phyloP scores from a whole-genome alignment of 345 rosid genomes.

The Populus tremula region DNA sequence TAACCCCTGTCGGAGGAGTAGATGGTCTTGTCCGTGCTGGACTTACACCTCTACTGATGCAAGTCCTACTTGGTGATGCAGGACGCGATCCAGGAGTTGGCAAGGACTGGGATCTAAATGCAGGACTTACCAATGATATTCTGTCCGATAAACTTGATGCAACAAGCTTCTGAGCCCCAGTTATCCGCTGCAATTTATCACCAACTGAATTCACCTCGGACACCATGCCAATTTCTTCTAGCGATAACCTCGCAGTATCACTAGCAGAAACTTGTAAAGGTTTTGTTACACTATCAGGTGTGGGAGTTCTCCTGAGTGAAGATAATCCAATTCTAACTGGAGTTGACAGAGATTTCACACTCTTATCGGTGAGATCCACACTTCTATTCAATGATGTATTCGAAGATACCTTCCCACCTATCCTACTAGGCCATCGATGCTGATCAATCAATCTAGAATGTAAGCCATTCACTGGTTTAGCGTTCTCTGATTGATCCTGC shows the following conservation, averaged over 20 bases:
- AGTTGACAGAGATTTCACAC: slow-evolving; percentile 34
- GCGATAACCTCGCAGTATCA: slow-evolving; percentile 45
- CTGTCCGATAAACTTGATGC: slow-evolving; percentile 52
- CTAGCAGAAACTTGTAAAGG: slow-evolving; percentile 57
- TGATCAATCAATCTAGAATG: slow-evolving; percentile 78
- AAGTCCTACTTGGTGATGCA: slow-evolving; percentile 66
- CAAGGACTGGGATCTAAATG: slow-evolving; percentile 55
- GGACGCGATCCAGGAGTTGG: slow-evolving; percentile 49
- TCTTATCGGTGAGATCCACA: slow-evolving; percentile 61
- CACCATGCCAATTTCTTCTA: slow-evolving; percentile 41
- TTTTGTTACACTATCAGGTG: slow-evolving; percentile 36
- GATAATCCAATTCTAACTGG: slow-evolving; percentile 46
- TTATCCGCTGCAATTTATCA: slow-evolving; percentile 34
- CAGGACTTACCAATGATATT: slow-evolving; percentile 35
- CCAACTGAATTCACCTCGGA: slow-evolving; percentile 46
- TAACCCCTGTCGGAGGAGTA: slow-evolving; percentile 69
- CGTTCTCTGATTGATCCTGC: slow-evolving; percentile 84
- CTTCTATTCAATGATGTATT: slow-evolving; percentile 45
- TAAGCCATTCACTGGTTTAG: slow-evolving; percentile 71
- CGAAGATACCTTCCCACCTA: slow-evolving; percentile 54
- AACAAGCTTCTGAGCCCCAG: slow-evolving; percentile 44
- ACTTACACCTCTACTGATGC: slow-evolving; percentile 50
- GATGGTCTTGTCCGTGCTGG: slow-evolving; percentile 62
- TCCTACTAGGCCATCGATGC: slow-evolving; percentile 90
- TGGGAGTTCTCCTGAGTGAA: slow-evolving; percentile 50